phyloP scores from a whole-genome alignment of 768 basidiomycete species.

The Neoboletus subvelutipes region DNA sequence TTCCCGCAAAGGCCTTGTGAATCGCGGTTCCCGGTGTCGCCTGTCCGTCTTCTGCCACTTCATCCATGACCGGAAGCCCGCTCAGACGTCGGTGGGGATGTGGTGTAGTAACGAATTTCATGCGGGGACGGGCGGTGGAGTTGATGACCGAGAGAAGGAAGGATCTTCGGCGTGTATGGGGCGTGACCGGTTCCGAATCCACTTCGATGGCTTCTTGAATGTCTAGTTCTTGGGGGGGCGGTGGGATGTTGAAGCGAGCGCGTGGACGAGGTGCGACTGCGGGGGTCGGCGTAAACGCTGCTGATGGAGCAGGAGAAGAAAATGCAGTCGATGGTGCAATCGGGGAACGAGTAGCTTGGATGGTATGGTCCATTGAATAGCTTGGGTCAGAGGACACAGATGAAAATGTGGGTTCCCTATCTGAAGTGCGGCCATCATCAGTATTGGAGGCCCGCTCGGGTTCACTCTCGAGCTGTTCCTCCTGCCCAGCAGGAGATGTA shows the following conservation, averaged over 20 bases:
- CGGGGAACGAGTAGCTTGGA: constrained; percentile 33
- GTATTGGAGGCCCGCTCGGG: constrained; percentile 20
- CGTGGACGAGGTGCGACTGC: constrained; percentile 60
- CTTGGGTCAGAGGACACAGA: constrained; percentile 53
- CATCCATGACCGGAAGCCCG: constrained; percentile 57
- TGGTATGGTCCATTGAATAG: constrained; percentile 31
- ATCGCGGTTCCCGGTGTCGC: constrained; percentile 38
- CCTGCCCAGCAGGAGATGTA: background rate
- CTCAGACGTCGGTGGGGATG: constrained; percentile 48
- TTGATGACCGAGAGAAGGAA: constrained; percentile 85
- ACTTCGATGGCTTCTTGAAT: constrained; percentile 31
- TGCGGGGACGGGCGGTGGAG: constrained; percentile 72
- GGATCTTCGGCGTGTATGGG: constrained; percentile 69
- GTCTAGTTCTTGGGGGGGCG: constrained; percentile 42
- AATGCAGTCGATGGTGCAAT: constrained; percentile 40
- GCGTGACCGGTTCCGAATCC: constrained; percentile 58
- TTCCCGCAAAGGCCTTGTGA: constrained; percentile 57
- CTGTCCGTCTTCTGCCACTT: constrained; percentile 32
- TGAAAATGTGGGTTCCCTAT: constrained; percentile 67
- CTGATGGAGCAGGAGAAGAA: constrained; percentile 56
- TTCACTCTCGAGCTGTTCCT: constrained; percentile 21
- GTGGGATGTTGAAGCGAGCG: constrained; percentile 58
- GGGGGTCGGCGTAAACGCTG: constrained; percentile 68
- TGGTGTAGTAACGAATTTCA: constrained; percentile 44
- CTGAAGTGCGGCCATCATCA: constrained; percentile 28